Base-by-base conservation (phyloP, 2,329 filamentous ascomycete species). In the Periconia sp. region DNA sequence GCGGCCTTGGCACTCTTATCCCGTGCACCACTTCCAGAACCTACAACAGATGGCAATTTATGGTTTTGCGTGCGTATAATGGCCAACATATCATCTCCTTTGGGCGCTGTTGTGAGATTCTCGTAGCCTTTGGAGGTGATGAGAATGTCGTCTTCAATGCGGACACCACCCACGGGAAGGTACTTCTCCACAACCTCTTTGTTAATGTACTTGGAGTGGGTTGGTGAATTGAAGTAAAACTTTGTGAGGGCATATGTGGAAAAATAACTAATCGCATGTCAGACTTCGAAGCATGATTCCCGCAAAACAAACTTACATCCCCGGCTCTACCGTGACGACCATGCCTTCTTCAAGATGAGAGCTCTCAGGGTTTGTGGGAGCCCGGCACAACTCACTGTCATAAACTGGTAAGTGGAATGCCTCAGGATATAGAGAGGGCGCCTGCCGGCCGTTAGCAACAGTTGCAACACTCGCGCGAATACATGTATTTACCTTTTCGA, bases 241-340 rank as follows among this genome's bases (percentile, higher is more conserved):
- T 64, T 66, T 10, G 88, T 84, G 56, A 97, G 90, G 59, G 95
- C 95, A 70, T 92, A 96, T 18, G 85, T 83, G 75, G 91, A 96
- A 74, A 97, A 97, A 76, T 97, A 97, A 58, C 93, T 86, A 56
- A 23, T 6, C 19, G 31, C 51, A 27, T 62, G 30, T 20, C 10
- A 10, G 30, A 3, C 2, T 27, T 19, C 2, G 14, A 2, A 52
- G 17, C 9, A 40, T 1, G 7, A 14, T 9, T 31, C n/a, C 20
- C 11, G 23, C 9, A 6, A n/a, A 19, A 2, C 11, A 15, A 17
- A 60, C 67, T 63, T 44, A 71, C 68, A 83, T 77, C 15, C 81
- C 81, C 10, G 81, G 81, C 59, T 83, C 81, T 15, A 83, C 76
- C 1, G 81, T 83, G 18, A 83, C 73, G n/a, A 83, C 75, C 80